Conservation (phyloP, 2,329 filamentous ascomycete species). For the Samsoniella hepiali region DNA sequence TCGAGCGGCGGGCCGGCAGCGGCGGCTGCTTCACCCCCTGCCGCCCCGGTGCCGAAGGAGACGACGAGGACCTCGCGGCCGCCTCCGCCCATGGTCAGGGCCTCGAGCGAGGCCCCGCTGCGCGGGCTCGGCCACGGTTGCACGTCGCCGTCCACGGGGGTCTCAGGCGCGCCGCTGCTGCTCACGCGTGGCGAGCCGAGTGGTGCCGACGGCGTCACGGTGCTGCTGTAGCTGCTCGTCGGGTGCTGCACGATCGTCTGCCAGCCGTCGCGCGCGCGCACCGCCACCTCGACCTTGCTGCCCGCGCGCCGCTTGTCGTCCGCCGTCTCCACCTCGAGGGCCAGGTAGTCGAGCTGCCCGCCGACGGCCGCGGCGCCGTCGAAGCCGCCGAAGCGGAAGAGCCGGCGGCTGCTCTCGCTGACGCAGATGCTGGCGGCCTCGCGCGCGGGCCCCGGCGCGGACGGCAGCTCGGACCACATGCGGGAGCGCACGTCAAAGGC, state of each 20-base stretch:
- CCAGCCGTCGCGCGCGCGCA: constrained; percentile 53
- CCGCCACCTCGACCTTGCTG: constrained; percentile 46
- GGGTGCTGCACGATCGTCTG: constrained; percentile 44
- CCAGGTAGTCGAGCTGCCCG: constrained; percentile 65
- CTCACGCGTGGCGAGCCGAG: constrained; percentile 16
- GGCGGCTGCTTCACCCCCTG: no score
- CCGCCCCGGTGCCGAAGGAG: constrained; percentile 44
- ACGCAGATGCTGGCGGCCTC: constrained; percentile 67
- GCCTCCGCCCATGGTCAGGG: constrained; percentile 51
- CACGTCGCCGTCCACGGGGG: constrained; percentile 26
- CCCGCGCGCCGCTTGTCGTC: constrained; percentile 40
- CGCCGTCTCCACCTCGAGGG: constrained; percentile 55
- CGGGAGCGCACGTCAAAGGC: constrained; percentile 64
- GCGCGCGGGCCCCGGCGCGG: constrained; percentile 64
- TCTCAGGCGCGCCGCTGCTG: constrained; percentile 34
- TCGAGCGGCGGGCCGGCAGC: constrained; percentile 31
- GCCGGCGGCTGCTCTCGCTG: constrained; percentile 47
- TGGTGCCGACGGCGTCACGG: not conserved
- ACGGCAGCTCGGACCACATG: constrained; percentile 64
- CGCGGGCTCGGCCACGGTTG: constrained; percentile 51
- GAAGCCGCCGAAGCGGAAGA: constrained; percentile 80
- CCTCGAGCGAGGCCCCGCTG: constrained; percentile 52
- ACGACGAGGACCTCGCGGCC: constrained; percentile 60
- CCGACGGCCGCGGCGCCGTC: constrained; percentile 69
- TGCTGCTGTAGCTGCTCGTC: constrained; percentile 15